These are phyloP conservation scores for Phytophthora citricola DNA, from an alignment of 352 stramenopile species.

Conservation along the genomic window DNA sequence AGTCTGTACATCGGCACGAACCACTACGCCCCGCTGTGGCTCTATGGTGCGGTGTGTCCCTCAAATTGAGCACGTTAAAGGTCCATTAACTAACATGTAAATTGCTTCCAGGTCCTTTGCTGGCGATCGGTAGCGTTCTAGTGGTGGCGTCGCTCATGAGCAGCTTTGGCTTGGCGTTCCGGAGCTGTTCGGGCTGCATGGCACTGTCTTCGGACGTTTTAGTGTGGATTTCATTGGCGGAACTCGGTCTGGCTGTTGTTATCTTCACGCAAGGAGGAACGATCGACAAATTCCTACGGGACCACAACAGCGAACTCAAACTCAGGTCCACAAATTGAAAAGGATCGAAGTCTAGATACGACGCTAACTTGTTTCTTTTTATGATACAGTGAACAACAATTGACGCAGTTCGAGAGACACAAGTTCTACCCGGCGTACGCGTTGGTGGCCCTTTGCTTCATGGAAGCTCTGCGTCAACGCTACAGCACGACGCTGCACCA, in stretches of 20 bases:
- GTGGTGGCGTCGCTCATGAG: constrained; percentile 66
- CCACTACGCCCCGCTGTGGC: constrained; percentile 68
- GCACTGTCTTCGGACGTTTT: constrained; percentile 65
- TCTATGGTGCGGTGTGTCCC: constrained; percentile 53
- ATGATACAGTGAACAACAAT: constrained; percentile 39
- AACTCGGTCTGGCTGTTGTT: constrained; percentile 75
- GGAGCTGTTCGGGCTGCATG: constrained; percentile 54
- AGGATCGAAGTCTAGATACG: not conserved
- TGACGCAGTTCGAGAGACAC: constrained; percentile 66
- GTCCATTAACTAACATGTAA: not conserved
- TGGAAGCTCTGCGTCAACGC: constrained; percentile 83
- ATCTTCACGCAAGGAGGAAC: constrained; percentile 73
- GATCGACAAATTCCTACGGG: constrained; percentile 74
- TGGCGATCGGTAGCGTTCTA: constrained; percentile 60
- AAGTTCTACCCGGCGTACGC: constrained; percentile 80
- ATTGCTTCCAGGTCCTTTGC: constrained; percentile 48
- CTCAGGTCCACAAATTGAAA: constrained; percentile 46
- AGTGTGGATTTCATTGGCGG: constrained; percentile 66
- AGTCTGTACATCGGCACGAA: constrained; percentile 73
- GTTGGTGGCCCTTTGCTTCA: constrained; percentile 67
- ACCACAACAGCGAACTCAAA: constrained; percentile 73
- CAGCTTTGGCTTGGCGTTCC: constrained; percentile 64
- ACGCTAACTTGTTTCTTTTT: constrained; percentile 4
- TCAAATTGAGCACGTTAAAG: too few species aligned
- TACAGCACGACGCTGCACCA: constrained; percentile 70